Conservation (phyloP, 805 yeast species). For the Lipomyces japonicus region DNA sequence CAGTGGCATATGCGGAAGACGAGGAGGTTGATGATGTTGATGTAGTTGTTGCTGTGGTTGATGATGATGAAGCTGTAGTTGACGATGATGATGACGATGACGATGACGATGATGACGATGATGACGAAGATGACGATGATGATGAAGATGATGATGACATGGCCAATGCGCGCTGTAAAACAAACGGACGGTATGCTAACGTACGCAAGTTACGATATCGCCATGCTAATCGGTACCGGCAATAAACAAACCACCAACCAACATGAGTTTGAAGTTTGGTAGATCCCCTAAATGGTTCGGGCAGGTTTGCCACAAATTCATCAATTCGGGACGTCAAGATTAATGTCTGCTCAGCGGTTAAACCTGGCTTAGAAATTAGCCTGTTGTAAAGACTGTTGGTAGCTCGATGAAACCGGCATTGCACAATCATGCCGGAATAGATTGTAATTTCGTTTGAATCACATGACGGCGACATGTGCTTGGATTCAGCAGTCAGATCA, state of each 20-base stretch:
- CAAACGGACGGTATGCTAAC: conserved; percentile 52
- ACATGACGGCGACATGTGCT: conserved; percentile 30
- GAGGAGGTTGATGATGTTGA: not conserved
- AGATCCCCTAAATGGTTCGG: conserved; percentile 48
- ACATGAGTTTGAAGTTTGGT: conserved; percentile 34
- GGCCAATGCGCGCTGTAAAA: conserved; percentile 50
- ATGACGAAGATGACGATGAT: conserved; percentile 1
- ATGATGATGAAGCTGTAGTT: no score
- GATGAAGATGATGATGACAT: conserved; percentile 21
- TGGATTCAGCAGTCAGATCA: conserved; percentile 35
- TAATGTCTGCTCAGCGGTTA: conserved; percentile 50
- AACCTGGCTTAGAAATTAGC: conserved; percentile 47
- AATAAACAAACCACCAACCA: conserved; percentile 54
- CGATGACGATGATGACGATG: no score
- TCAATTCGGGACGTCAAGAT: conserved; percentile 45
- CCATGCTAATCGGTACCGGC: conserved; percentile 56
- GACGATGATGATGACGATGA: no score
- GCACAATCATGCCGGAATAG: conserved; percentile 56
- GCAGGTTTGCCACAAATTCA: conserved; percentile 44
- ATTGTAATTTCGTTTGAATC: conserved; percentile 45
- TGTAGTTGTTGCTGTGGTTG: not conserved
- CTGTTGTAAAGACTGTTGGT: conserved; percentile 50
- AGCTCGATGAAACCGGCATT: conserved; percentile 48
- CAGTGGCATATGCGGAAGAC: not conserved
- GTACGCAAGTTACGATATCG: conserved; percentile 55